phyloP scores from a whole-genome alignment of 257 asterid genomes.

The Craterostigma plantagineum region DNA sequence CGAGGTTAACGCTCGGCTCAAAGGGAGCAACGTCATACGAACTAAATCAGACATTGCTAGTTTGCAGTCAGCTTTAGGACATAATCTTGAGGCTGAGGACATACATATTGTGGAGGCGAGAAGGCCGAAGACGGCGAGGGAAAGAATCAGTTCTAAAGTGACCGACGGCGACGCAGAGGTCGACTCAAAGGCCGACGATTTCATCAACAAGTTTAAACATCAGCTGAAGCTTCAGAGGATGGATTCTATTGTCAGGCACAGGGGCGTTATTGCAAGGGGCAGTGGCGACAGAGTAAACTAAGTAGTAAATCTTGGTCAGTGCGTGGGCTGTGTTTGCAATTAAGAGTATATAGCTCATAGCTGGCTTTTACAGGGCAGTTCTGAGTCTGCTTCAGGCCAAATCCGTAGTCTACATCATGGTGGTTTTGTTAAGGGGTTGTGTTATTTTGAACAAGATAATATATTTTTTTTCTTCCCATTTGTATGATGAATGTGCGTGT shows the following conservation, averaged over 20 bases:
- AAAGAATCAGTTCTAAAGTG: conserved; percentile 12
- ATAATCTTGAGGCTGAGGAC: conserved; percentile 28
- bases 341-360: not conserved
- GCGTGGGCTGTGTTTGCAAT: not conserved
- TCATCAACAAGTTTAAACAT: conserved; percentile 51
- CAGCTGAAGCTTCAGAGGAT: conserved; percentile 58
- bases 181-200: conserved; percentile 54
- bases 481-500: no score
- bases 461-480: no score
- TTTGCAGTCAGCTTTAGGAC: no score
- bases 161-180: conserved; percentile 37
- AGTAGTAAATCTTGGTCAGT: no score
- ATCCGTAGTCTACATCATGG: no score
- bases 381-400: no score
- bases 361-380: no score
- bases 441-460: no score
- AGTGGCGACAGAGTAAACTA: conserved; percentile 13
- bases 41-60: no score
- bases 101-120: conserved; percentile 29
- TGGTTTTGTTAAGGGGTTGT: no score
- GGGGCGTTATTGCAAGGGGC: conserved; percentile 37
- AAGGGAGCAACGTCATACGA: no score
- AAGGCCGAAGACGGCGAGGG: conserved; percentile 41
- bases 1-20: no score
- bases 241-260: conserved; percentile 45